Conservation (phyloP, 2,329 filamentous ascomycete species). For the Zelopaecilomyces penicillatus region DNA sequence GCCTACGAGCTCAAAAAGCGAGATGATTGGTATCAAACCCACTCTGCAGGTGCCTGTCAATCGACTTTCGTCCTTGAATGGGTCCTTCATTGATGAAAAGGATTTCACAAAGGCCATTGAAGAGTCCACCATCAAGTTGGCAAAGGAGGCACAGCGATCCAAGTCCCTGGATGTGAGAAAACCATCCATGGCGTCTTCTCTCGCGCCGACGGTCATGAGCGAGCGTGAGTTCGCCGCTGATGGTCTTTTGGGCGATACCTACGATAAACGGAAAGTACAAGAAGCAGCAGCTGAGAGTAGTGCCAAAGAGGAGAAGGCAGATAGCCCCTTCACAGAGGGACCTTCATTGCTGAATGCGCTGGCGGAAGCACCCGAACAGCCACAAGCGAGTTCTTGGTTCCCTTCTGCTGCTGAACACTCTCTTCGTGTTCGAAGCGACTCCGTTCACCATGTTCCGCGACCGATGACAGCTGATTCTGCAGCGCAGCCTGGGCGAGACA, state of each 20-base stretch:
- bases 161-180: conserved; percentile 5
- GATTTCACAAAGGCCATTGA: conserved; percentile 10
- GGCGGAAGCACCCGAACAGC: conserved; percentile 15
- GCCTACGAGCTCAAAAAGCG: neutral
- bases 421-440: conserved; percentile 23
- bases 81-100: conserved; percentile 9
- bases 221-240: conserved; percentile 39
- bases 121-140: conserved; percentile 9
- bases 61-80: conserved; percentile 2
- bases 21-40: neutral
- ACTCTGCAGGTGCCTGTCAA: neutral
- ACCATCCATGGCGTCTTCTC: conserved; percentile 4
- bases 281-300: conserved; percentile 23
- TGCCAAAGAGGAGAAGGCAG: conserved; percentile 21
- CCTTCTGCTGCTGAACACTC: conserved; percentile 29
- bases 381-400: conserved; percentile 25
- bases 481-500: conserved; percentile 15
- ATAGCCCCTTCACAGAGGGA: conserved; percentile 44
- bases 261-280: conserved; percentile 37
- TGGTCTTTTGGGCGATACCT: conserved; percentile 43
- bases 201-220: conserved; percentile 7
- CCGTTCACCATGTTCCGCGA: conserved; percentile 13
- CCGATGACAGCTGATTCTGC: conserved; percentile 18
- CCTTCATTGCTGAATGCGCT: conserved; percentile 46
- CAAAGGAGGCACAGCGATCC: conserved; percentile 5